Conservation (phyloP, 2,329 filamentous ascomycete species). For the Exophiala spinifera region DNA sequence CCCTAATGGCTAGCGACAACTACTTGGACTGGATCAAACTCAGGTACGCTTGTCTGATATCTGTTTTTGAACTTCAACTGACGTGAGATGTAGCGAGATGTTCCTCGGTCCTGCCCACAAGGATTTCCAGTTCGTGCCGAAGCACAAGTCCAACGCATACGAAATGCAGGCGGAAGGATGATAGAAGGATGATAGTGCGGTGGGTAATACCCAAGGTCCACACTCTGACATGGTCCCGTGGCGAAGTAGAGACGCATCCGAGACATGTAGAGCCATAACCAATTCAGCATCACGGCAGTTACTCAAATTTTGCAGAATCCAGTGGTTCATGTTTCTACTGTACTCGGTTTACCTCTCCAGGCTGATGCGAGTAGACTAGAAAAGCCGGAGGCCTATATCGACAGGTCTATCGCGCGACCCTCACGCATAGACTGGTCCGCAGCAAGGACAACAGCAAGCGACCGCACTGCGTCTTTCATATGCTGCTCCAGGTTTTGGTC, state of each 20-base stretch:
- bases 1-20: slow-evolving; percentile 82
- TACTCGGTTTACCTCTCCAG: too few species aligned
- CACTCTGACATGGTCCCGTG: too few species aligned
- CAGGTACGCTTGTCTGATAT: slow-evolving; percentile 58
- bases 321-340: too few species aligned
- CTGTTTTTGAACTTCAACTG: slow-evolving; percentile 11
- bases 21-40: slow-evolving; percentile 99
- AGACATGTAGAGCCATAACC: too few species aligned
- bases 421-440: slow-evolving; percentile 24
- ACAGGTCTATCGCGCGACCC: slow-evolving; percentile 21
- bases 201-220: too few species aligned
- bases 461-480: slow-evolving; percentile 24
- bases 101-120: slow-evolving; percentile 88
- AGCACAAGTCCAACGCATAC: slow-evolving; percentile 94
- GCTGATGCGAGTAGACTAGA: too few species aligned
- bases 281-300: too few species aligned
- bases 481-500: slow-evolving; percentile 17
- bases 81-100: slow-evolving; percentile 69
- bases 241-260: too few species aligned
- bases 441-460: slow-evolving; percentile 21
- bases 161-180: slow-evolving; percentile 74
- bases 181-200: not conserved
- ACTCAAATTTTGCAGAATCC: too few species aligned
- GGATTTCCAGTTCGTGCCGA: slow-evolving; percentile 91
- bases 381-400: too few species aligned